Base-by-base conservation (phyloP, 2,329 filamentous ascomycete genomes). In the Sphaerulina musiva region DNA sequence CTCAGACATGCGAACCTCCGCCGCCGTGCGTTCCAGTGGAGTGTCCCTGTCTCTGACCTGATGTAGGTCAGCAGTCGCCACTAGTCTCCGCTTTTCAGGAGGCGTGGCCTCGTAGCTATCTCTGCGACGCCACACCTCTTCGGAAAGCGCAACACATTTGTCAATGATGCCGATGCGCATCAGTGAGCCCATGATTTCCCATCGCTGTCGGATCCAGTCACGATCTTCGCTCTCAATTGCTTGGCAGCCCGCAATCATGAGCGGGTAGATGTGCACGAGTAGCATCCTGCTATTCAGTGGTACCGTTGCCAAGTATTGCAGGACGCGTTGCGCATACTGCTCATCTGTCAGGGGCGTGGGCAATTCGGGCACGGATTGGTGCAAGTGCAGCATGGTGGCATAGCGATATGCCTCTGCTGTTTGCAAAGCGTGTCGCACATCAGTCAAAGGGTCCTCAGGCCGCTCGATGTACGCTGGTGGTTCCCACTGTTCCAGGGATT, bases 131-230 rank as follows among this genome's bases (percentile, higher is more conserved):
- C 85, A 87, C 0, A 87, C 83, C 65, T 86, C 84, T 55, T 79
- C 77, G 20, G 83, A 78, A 6, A 87, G 81, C 43, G 84, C 79
- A 58, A 80, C 73, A 56, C 82, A 85, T 26, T 82, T 79, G 63
- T 86, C 83, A 44, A 87, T 78, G 46, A 85, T 83, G 12, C 84
- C 84, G 43, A 87, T 81, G 68, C 81, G 81, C 72, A 87, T 79
- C 29, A 84, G 76, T 17, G 73, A 70, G 48, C 76, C 76, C 74
- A 87, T 84, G 2, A 76, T 72, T 4, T 71, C 69, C 84, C 84
- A 88, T 34, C 84, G 76, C 23, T 80, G 74, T 42, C 77, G 72
- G 2, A 87, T 80, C 82, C 83, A 87, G 31, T 78, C 71, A 10
- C 84, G 73, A 61, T 86, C 81, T 59, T 85, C 82, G 11, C 73